Conservation (phyloP, 148 eudicot species). For the Rhododendron molle region DNA sequence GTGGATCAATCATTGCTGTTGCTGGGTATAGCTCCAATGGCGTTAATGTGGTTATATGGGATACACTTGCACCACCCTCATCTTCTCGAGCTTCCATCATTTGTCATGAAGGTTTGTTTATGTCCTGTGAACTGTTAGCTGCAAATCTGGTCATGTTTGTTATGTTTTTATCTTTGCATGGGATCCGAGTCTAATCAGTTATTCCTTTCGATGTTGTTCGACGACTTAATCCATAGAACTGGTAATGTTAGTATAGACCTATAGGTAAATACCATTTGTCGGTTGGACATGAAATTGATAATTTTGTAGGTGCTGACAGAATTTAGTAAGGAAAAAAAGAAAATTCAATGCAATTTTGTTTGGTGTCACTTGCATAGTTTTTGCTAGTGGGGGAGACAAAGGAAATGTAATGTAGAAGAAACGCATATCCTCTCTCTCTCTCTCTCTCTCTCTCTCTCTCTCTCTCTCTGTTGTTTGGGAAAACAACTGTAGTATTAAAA, state of each 20-base stretch:
- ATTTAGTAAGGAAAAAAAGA: background rate
- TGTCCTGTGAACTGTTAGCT: constrained; percentile 3
- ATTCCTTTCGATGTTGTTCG: background rate
- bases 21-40: constrained; percentile 88
- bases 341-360: background rate
- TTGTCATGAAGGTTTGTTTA: constrained; percentile 92
- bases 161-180: background rate
- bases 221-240: background rate
- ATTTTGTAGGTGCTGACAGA: constrained; percentile 2
- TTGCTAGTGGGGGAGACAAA: background rate
- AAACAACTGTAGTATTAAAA: background rate
- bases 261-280: background rate
- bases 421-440: background rate
- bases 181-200: background rate
- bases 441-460: background rate
- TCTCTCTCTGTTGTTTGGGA: background rate
- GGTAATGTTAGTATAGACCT: background rate
- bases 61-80: constrained; percentile 90
- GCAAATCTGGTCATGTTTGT: background rate
- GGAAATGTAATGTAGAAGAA: background rate
- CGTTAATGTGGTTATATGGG: constrained; percentile 90
- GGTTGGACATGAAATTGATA: background rate
- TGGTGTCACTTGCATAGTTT: background rate
- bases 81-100: constrained; percentile 96
- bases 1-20: constrained; percentile 92